phyloP scores from a whole-genome alignment of 2,329 filamentous ascomycete species.

The Gnomoniopsis sp. region DNA sequence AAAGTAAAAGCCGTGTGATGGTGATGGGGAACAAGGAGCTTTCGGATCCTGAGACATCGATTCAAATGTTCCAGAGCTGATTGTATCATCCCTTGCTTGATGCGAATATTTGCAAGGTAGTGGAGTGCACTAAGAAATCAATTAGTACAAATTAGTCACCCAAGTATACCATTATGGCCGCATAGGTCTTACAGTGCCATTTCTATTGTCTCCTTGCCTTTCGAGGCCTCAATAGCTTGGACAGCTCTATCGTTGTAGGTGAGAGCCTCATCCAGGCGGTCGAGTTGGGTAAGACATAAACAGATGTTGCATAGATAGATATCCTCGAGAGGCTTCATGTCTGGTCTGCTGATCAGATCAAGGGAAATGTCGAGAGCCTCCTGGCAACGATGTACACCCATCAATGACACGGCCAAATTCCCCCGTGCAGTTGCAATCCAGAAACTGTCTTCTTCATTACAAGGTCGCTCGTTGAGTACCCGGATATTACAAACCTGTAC shows the following conservation, averaged over 20 bases:
- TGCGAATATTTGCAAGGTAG: background rate
- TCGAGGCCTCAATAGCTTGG: background rate
- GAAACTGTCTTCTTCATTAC: background rate
- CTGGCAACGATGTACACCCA: background rate
- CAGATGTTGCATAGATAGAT: background rate
- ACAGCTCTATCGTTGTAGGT: background rate
- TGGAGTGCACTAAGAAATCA: background rate
- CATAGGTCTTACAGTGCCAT: background rate
- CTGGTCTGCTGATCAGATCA: background rate
- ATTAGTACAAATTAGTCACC: too few species aligned
- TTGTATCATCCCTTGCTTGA: background rate
- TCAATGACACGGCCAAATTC: background rate
- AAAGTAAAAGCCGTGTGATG: background rate
- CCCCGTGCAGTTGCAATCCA: background rate
- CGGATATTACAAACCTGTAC: background rate
- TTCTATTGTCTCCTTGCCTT: background rate
- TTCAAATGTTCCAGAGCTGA: background rate
- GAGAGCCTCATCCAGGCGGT: background rate
- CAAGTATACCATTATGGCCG: too few species aligned
- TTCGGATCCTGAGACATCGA: background rate
- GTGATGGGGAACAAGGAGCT: background rate
- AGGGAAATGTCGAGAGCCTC: background rate
- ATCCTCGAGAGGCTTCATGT: background rate
- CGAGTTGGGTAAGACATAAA: background rate
- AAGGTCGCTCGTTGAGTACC: background rate